Evolutionary conservation across 192 early-diverging fungal species (phyloP).

Genomic region (Dissophora globulifera): DNA sequence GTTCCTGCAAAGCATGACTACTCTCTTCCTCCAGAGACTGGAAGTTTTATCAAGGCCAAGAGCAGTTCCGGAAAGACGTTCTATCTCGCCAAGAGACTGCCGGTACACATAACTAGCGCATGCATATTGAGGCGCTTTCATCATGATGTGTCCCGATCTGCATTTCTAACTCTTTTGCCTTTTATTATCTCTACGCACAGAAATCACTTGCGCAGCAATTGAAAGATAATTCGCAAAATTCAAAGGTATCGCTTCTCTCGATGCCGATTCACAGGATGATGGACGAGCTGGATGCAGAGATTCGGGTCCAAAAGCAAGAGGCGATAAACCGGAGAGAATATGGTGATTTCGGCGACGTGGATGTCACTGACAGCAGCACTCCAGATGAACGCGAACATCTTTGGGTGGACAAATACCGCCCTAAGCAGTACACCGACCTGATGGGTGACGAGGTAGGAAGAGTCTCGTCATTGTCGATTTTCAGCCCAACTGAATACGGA

Average conservation of each 20-base stretch:
- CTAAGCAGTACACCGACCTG: conserved; percentile 83
- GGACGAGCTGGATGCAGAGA: conserved; percentile 47
- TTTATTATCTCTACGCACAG: no score
- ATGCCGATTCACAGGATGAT: conserved; percentile 49
- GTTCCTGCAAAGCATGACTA: conserved; percentile 45
- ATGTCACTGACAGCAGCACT: neutral
- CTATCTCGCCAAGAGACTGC: conserved; percentile 57
- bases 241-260: conserved; percentile 20
- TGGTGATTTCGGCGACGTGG: conserved; percentile 7
- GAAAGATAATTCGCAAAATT: conserved; percentile 1
- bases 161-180: no score
- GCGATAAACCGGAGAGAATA: conserved; percentile 23
- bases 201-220: conserved; percentile 8
- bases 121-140: no score
- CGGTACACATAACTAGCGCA: conserved; percentile 18
- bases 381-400: conserved; percentile 15
- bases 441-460: conserved; percentile 84
- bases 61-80: conserved; percentile 51
- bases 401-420: conserved; percentile 95
- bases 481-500: no score
- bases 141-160: no score
- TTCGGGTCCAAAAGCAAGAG: conserved; percentile 36
- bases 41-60: conserved; percentile 53
- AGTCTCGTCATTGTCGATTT: no score
- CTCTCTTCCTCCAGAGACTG: conserved; percentile 53